Conservation (phyloP, 2,329 filamentous ascomycete species). For the Colletotrichum brevisporum region DNA sequence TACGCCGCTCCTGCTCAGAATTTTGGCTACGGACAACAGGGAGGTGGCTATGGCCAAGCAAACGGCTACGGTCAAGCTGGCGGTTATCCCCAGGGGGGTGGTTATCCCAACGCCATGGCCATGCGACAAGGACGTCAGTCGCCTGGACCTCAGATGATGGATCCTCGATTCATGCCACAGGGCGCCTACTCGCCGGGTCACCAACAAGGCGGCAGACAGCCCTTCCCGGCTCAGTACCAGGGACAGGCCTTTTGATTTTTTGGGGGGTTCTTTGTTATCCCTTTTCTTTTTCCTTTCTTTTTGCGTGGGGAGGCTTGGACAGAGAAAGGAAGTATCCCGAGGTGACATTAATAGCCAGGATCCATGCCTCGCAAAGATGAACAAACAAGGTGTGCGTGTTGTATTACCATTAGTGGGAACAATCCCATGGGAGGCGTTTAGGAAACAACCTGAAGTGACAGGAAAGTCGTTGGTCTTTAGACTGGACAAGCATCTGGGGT, state of each 20-base stretch:
- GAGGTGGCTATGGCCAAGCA: conserved; percentile 13
- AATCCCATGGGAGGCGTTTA: conserved; percentile 31
- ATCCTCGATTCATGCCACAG: conserved; percentile 47
- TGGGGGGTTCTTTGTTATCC: too few relatives aligned
- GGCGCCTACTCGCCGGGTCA: conserved; percentile 32
- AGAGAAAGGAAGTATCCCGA: neutral
- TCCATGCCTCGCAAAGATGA: conserved; percentile 2
- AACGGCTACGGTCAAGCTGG: conserved; percentile 21
- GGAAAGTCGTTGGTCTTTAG: conserved; percentile 26
- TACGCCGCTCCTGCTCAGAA: conserved; percentile 27
- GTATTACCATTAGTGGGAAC: conserved; percentile 11
- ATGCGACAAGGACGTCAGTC: conserved; percentile 47
- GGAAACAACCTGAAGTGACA: conserved; percentile 10
- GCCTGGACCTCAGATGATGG: conserved; percentile 45
- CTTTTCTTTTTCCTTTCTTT: too few relatives aligned
- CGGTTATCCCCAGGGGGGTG: conserved; percentile 25
- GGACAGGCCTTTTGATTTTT: conserved; percentile 47
- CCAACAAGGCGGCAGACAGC: conserved; percentile 34
- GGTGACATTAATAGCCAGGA: neutral
- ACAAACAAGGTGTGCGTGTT: neutral
- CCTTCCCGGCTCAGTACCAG: conserved; percentile 48
- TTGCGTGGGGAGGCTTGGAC: too few relatives aligned
- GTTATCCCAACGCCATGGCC: conserved; percentile 43
- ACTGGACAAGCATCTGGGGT: conserved; percentile 25
- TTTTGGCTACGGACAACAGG: conserved; percentile 28